Evolutionary conservation across 169 alveolate genomes (phyloP), one percentile per base, ranked within the genome.

Genomic region (Eimeria acervulina): DNA sequence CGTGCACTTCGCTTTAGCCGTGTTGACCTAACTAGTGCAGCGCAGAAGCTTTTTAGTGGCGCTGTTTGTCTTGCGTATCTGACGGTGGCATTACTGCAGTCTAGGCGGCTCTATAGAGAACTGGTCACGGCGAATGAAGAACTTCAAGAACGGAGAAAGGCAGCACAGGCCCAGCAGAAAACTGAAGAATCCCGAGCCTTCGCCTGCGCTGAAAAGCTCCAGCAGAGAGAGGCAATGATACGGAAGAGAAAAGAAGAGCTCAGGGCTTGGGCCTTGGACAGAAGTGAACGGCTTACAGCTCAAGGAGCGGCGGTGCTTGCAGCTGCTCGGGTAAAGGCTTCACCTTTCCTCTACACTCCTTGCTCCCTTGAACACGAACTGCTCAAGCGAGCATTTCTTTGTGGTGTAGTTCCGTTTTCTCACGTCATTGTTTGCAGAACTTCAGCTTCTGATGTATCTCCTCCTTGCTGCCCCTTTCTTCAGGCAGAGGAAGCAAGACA

Each of bases 281-380:
- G 93, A 38, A 87, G 81, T 44, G 81, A 59, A 61, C 33, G 93
- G 63, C 93, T 87, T 61, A 61, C 81, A 61, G 81, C 78, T 61
- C 81, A 87, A 59, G 93, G 93, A 61, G 93, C 93, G 2, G 83
- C 80, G 23, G 93, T 61, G 40, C 78, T 87, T 23, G 81, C 93
- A 44, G 33, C 76, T 59, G 80, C 93, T 51, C 93, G 38, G 78
- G 93, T 87, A 87, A 52, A 33, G 12, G 23, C 89, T 83, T 28
- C 51, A 31, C 52, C 52, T 51, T 33, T 3, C 33, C 6, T 83
- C 2, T 44, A 23, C 42, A 13, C 68, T 21, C 17, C 44, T 21
- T 42, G 68, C 15, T 80, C 23, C 17, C 36, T 36, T 44, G 44
- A 5, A 42, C 68, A 7, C 8, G 89, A 23, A 80, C 12, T 31